Evolutionary conservation across 176 grass and related monocot species (phyloP), one percentile per base, ranked within the genome.

Genomic region (Paspalum notatum): DNA sequence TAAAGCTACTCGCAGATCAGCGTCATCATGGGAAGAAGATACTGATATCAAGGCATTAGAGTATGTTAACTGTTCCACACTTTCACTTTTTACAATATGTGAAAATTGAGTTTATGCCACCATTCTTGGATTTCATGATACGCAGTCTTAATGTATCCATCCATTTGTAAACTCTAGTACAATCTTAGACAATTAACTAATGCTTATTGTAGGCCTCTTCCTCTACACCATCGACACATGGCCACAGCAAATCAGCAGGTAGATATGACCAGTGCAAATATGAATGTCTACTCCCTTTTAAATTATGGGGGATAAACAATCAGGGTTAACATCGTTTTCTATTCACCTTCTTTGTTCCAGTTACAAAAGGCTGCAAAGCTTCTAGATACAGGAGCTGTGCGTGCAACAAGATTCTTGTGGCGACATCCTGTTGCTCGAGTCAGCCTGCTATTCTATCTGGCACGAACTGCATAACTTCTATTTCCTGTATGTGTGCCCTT

Each of bases 361-460:
- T 95, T 99, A 62, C 93, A 99, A 90, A 99, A 93, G 74, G 96
- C 96, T 77, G 96, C 88, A 0, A 99, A 99, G 86, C 78, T 95
- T 82, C 73, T 99, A 93, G 96, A 99, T 80, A 66, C 90, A 51
- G 96, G 96, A 78, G 96, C 93, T 73, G 96, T 99, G 54, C 88
- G 96, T 12, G 93, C 90, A 4, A 99, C 96, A 77, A 90, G 96
- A 91, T 99, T 99, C 95, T 70, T 99, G 63, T 99, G 93, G 96
- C 93, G 85, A 68, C 94, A 99, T 84, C 96, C 96, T 7, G 86
- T 94, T 67, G 96, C 96, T 84, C 80, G 96, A 86, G 85, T 99
- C 79, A 90, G 88, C 72, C 84, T 99, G 71, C 89, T 99, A 42
- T 95, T 93, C 76, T 99, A 99, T 83, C 90, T 99, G 93, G 96